A percentile compares a stretch with the other conserved stretches of the same genome.
phyloP scores from a whole-genome alignment of 371 early-diverging fungal species.

The Batkoa obscura region DNA sequence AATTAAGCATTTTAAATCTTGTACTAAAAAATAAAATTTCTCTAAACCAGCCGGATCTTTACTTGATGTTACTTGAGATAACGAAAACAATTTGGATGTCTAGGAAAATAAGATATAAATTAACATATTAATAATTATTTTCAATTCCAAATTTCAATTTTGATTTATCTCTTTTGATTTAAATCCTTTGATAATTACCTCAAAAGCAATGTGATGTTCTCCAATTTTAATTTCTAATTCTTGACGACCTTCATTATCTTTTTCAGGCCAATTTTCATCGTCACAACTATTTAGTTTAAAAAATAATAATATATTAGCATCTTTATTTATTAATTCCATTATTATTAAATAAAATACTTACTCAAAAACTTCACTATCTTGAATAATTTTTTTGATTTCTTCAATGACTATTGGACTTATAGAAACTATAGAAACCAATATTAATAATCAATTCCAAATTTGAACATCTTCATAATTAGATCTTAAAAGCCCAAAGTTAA shows the following conservation, averaged over 20 bases:
- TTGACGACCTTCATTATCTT: slow-evolving; percentile 78
- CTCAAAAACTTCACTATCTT: slow-evolving; percentile 79
- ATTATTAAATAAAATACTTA: slow-evolving; percentile 11
- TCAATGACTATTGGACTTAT: slow-evolving; percentile 58
- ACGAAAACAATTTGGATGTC: slow-evolving; percentile 81
- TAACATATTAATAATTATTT: slow-evolving; percentile 5
- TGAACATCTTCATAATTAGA: background rate
- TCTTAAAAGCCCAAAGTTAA: background rate
- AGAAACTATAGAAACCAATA: slow-evolving; percentile 53
- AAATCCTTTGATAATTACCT: slow-evolving; percentile 27
- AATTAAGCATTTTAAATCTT: slow-evolving; percentile 89
- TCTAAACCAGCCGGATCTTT: slow-evolving; percentile 89
- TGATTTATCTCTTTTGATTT: background rate
- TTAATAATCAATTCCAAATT: background rate
- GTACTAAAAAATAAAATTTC: slow-evolving; percentile 88
- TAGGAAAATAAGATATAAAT: slow-evolving; percentile 12
- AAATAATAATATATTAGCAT: background rate
- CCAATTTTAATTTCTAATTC: slow-evolving; percentile 85
- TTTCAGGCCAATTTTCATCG: slow-evolving; percentile 80
- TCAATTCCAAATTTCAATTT: background rate
- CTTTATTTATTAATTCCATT: background rate
- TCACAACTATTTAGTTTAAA: slow-evolving; percentile 42
- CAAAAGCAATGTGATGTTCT: slow-evolving; percentile 82
- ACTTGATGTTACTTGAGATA: slow-evolving; percentile 74
- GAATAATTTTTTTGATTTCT: slow-evolving; percentile 75